Evolutionary conservation across 2,329 filamentous ascomycete species (phyloP).

Genomic region (Fusarium mangiferae): DNA sequence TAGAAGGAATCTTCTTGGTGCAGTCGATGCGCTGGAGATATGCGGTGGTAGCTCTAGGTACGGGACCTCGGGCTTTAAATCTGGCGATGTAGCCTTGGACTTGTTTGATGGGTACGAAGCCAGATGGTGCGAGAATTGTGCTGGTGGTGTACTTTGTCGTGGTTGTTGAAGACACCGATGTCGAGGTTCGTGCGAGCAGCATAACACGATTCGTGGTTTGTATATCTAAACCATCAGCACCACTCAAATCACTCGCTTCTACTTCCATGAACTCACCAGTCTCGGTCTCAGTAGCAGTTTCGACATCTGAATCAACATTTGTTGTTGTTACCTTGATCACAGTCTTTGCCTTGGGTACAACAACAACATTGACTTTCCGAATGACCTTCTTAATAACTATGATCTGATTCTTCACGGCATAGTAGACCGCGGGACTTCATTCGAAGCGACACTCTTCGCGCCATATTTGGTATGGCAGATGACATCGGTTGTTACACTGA

Average conservation of each 20-base stretch:
- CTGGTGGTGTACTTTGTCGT: neutral
- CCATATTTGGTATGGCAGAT: neutral
- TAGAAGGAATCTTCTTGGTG: neutral
- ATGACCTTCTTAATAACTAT: neutral
- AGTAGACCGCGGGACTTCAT: neutral
- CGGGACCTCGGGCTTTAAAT: neutral
- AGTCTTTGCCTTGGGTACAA: neutral
- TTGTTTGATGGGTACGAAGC: neutral
- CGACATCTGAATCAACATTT: neutral
- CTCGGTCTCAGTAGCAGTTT: neutral
- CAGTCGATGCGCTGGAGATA: conserved; percentile 6
- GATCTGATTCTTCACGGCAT: neutral
- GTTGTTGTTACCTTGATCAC: neutral
- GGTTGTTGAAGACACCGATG: neutral
- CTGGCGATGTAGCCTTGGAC: neutral
- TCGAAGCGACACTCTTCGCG: neutral
- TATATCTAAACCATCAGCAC: neutral
- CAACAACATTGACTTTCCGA: neutral
- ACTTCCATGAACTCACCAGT: neutral
- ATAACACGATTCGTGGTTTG: neutral
- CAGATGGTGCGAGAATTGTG: neutral
- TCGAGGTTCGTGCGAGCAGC: neutral
- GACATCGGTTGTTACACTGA: neutral
- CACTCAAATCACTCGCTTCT: accelerated
- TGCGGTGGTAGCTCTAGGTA: neutral